Base-by-base conservation (phyloP, 495 filamentous ascomycete species). In the Aspergillus avenaceus region DNA sequence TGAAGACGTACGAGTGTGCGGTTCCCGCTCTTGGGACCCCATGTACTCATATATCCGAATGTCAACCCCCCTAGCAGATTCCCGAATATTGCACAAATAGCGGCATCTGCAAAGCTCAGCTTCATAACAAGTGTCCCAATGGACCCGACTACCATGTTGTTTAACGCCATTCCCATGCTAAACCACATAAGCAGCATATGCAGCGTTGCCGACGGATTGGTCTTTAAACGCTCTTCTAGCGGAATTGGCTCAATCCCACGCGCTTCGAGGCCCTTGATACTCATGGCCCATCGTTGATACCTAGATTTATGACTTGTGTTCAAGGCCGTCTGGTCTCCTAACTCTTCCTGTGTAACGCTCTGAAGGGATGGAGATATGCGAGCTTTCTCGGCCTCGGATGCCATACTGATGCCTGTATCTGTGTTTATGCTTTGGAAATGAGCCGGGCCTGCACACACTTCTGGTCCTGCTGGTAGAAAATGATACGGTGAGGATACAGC, bases 181-280 rank as follows among this genome's bases (percentile, higher is more conserved):
- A 88, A 83, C 86, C 87, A 91, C 34, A 90, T 65, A 5, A 88
- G 63, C 9, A 77, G 63, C 62, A 90, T 83, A 55, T 89, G 85
- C 29, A 81, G 57, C 21, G 74, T 67, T 0, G 65, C 62, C 8
- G 68, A 58, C 8, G 60, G 14, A n/a, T 61, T 71, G 9, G 60
- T 45, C 9, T 52, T 40, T 41, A 74, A 55, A 13, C 73, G 71
- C 46, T 86, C 78, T 25, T 82, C 71, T 8, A 77, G 55, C 13
- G 78, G 69, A 4, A 91, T 81, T 0, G 84, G 83, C 47, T 79
- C 76, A 53, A 90, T 88, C 4, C 87, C 86, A 16, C 84, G 78
- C 7, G 77, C 73, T 56, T 91, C 87, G 25, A 88, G 70, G 37
- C 73, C 73, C 24, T 74, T 66, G 34, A 81, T 58, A 12, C 47